Percentiles rank a stretch among this genome's conserved stretches.
phyloP scores from a whole-genome alignment of 2,329 filamentous ascomycete species.

The Aureobasidium sp. region DNA sequence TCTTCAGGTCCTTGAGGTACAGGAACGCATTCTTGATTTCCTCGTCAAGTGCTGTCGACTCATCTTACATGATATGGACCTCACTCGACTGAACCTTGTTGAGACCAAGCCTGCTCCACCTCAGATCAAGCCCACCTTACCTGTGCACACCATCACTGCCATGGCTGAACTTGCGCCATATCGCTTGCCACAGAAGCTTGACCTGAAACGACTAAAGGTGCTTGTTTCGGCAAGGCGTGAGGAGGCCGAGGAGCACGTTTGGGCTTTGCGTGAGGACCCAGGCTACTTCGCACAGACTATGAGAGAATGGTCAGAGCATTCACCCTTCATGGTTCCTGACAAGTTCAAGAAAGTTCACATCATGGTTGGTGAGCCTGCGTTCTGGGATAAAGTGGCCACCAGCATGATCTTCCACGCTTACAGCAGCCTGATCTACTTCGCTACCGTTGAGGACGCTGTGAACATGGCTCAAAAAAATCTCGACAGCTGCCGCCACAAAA shows the following conservation, averaged over 20 bases:
- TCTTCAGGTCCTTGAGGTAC: constrained; percentile 43
- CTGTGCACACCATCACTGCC: constrained; percentile 13
- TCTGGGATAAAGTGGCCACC: constrained; percentile 14
- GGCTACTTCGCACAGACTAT: constrained; percentile 44
- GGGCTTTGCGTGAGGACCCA: constrained; percentile 50
- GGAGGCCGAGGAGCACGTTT: constrained; percentile 46
- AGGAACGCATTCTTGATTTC: constrained; percentile 41
- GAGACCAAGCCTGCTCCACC: constrained; percentile 15
- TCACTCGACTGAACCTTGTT: constrained; percentile 13
- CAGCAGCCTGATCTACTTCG: constrained; percentile 14
- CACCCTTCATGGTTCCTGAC: constrained; percentile 37
- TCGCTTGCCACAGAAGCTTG: constrained; percentile 37
- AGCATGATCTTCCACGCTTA: constrained; percentile 17
- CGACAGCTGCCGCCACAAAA: not conserved
- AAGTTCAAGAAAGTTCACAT: constrained; percentile 24
- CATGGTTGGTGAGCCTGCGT: constrained; percentile 6
- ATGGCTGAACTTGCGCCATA: constrained; percentile 45
- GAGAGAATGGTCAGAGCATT: constrained; percentile 39
- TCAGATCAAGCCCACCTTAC: not conserved
- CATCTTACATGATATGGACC: constrained; percentile 46
- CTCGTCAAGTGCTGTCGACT: constrained; percentile 39
- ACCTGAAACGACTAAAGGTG: constrained; percentile 37
- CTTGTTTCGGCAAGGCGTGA: constrained; percentile 36
- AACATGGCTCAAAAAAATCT: not conserved
- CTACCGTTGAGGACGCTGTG: not conserved